A percentile compares a stretch with the other conserved stretches of the same genome.
Evolutionary conservation across 805 yeast species (phyloP).

Genomic region (Lipomyces japonicus): DNA sequence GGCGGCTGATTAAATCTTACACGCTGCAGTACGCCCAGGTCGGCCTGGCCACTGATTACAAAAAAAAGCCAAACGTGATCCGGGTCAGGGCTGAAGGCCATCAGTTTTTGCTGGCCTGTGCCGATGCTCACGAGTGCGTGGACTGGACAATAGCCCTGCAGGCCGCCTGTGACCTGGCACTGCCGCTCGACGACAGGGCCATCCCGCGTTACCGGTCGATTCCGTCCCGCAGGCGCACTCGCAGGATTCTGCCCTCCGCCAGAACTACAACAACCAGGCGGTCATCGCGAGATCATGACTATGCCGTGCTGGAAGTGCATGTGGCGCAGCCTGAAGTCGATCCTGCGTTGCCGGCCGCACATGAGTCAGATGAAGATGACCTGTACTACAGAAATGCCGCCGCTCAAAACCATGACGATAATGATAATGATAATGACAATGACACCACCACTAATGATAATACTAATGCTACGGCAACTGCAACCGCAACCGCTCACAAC

Average conservation of each 20-base stretch:
- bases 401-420: not conserved
- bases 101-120: constrained; percentile 69
- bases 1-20: constrained; percentile 48
- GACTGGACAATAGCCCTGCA: constrained; percentile 73
- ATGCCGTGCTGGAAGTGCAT: not conserved
- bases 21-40: constrained; percentile 78
- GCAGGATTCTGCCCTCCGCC: constrained; percentile 33
- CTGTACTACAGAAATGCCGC: constrained; percentile 13
- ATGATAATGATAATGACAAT: constrained; percentile 1
- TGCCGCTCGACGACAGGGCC: constrained; percentile 69
- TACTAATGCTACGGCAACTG: not conserved
- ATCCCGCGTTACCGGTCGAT: constrained; percentile 75
- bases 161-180: constrained; percentile 72
- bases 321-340: not conserved
- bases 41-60: constrained; percentile 84
- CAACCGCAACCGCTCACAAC: constrained; percentile 1
- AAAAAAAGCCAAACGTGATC: constrained; percentile 61
- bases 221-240: constrained; percentile 69
- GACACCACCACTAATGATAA: constrained; percentile 1
- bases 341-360: constrained; percentile 3
- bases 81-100: constrained; percentile 78
- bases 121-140: constrained; percentile 60
- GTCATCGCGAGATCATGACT: not conserved
- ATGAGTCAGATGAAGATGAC: constrained; percentile 13
- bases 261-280: constrained; percentile 9